Evolutionary conservation across 78 protist species (phyloP).

Genomic region (Chrysochromulina tobinii): DNA sequence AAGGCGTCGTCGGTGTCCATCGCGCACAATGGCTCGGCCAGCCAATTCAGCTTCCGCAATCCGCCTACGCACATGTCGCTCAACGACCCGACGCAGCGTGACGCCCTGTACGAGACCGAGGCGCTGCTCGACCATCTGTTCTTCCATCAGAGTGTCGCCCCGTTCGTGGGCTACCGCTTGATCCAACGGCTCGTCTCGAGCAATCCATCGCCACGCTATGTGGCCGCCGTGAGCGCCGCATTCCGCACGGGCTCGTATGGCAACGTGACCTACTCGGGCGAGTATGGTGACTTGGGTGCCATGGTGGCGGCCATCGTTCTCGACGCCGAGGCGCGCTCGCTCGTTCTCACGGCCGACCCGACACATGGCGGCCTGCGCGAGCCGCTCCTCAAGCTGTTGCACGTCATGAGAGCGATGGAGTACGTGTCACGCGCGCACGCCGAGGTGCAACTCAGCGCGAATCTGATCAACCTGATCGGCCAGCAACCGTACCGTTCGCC

Average conservation of each 20-base stretch:
- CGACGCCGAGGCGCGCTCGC: slow-evolving; percentile 26
- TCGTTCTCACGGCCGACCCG: background rate
- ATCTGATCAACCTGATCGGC: background rate
- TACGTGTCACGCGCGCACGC: background rate
- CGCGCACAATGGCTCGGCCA: background rate
- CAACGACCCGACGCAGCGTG: background rate
- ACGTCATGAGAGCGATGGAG: background rate
- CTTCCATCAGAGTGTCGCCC: background rate
- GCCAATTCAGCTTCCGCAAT: background rate
- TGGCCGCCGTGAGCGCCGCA: background rate
- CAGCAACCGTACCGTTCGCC: background rate
- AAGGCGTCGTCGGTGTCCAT: background rate
- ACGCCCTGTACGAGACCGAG: background rate
- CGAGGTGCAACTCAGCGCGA: background rate
- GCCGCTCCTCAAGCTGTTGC: background rate
- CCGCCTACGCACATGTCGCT: background rate
- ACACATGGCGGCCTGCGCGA: background rate
- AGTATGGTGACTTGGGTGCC: slow-evolving; percentile 6
- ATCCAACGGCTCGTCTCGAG: slow-evolving; percentile 19
- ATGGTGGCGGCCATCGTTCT: slow-evolving; percentile 4
- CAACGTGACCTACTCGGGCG: background rate
- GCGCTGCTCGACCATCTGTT: slow-evolving; percentile 15
- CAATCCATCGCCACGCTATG: slow-evolving; percentile 23
- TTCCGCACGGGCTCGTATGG: background rate
- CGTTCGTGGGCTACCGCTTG: slow-evolving; percentile 17